Percentiles rank a stretch among this genome's conserved stretches.
These are phyloP conservation scores for Penicillium riverlandense DNA, from an alignment of 495 filamentous ascomycete genomes.

Conservation along the genomic window DNA sequence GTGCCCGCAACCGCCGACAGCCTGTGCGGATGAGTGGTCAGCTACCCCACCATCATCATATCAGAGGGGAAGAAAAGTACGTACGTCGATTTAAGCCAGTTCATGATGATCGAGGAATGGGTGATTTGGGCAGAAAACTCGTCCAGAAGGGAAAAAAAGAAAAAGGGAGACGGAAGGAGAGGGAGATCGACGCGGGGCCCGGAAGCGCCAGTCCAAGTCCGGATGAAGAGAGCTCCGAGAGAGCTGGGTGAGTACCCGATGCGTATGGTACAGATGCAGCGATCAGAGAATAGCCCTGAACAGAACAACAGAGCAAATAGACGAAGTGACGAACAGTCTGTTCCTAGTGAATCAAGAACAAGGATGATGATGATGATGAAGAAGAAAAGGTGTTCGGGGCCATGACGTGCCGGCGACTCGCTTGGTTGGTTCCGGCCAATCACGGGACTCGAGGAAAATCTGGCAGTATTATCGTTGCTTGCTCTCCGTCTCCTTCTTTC, in stretches of 20 bases:
- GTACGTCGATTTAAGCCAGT: constrained; percentile 70
- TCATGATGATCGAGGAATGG: constrained; percentile 33
- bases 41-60: constrained; percentile 6
- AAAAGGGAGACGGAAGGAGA: constrained; percentile 14
- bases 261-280: too few relatives aligned
- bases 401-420: not conserved
- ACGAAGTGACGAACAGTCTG: not conserved
- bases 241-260: too few relatives aligned
- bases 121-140: constrained; percentile 1
- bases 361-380: not conserved
- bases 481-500: not conserved
- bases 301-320: not conserved
- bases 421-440: not conserved
- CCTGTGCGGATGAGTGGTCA: constrained; percentile 38
- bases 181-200: constrained; percentile 28
- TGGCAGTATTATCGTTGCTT: not conserved
- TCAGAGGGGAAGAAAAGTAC: constrained; percentile 14
- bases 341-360: not conserved
- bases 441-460: not conserved
- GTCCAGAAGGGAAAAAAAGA: constrained; percentile 9
- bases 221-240: not conserved
- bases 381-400: not conserved
- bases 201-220: constrained; percentile 1
- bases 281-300: too few relatives aligned
- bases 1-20: constrained; percentile 89